Conservation (phyloP, 495 filamentous ascomycete genomes). For the Entonaema liquescens region DNA sequence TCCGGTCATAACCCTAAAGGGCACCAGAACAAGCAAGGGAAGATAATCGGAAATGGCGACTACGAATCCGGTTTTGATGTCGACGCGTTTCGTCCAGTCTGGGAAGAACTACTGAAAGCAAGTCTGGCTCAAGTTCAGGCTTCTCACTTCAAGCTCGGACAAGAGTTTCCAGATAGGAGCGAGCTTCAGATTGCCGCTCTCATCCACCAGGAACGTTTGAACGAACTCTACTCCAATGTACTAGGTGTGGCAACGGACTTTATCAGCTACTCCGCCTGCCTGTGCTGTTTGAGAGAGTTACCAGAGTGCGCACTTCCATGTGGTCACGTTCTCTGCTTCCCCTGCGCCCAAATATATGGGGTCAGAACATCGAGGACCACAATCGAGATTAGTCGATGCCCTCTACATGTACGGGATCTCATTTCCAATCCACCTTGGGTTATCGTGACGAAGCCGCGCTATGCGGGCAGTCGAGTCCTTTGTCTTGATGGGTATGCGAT, state of each 20-base stretch:
- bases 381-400: conserved; percentile 47
- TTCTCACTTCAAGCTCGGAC: conserved; percentile 37
- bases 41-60: conserved; percentile 55
- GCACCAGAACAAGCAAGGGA: conserved; percentile 59
- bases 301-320: conserved; percentile 65
- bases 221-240: conserved; percentile 42
- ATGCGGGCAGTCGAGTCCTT: conserved; percentile 61
- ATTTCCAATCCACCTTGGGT: conserved; percentile 50
- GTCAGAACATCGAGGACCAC: conserved; percentile 41
- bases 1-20: conserved; percentile 57
- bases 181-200: conserved; percentile 40
- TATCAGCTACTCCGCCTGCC: conserved; percentile 56
- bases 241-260: conserved; percentile 38
- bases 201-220: conserved; percentile 43
- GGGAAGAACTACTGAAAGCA: conserved; percentile 43
- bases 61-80: conserved; percentile 57
- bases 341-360: conserved; percentile 51
- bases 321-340: conserved; percentile 65
- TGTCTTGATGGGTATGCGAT: conserved; percentile 61
- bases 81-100: conserved; percentile 46
- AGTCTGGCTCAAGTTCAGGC: conserved; percentile 40
- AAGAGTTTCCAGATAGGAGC: conserved; percentile 40
- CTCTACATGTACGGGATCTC: conserved; percentile 44
- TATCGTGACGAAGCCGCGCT: conserved; percentile 53
- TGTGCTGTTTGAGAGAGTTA: conserved; percentile 62